Evolutionary conservation across 306 rosid genomes (phyloP).

Genomic region (Quercus glauca): DNA sequence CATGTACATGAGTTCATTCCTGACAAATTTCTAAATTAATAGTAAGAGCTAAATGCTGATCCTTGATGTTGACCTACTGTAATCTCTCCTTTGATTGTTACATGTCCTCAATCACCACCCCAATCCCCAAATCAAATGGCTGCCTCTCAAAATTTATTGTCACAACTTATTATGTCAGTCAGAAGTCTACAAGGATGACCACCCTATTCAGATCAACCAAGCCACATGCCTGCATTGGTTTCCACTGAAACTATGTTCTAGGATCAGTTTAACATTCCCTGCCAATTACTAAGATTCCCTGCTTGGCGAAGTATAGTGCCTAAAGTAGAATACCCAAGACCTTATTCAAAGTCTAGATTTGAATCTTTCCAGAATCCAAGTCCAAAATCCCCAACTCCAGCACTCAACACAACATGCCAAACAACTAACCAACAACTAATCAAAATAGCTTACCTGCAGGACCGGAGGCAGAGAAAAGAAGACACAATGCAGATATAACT

Average conservation of each 20-base stretch:
- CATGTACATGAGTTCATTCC: neutral
- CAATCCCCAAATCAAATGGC: too few species aligned
- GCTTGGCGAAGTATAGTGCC: neutral
- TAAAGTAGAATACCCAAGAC: slow-evolving; percentile 4
- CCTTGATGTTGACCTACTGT: too few species aligned
- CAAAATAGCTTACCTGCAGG: slow-evolving; percentile 46
- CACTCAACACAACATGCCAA: neutral
- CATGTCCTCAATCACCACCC: too few species aligned
- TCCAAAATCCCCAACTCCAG: neutral
- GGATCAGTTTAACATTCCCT: neutral
- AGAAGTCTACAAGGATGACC: neutral
- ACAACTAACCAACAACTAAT: slow-evolving; percentile 6
- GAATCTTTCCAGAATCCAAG: neutral
- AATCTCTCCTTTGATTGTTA: too few species aligned
- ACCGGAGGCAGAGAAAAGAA: slow-evolving; percentile 39
- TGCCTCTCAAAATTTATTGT: neutral
- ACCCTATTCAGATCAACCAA: neutral
- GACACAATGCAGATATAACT: slow-evolving; percentile 70
- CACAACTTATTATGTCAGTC: neutral
- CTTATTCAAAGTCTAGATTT: neutral
- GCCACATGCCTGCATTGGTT: neutral
- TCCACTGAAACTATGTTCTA: neutral
- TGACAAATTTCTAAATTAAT: neutral
- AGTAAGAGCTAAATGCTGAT: too few species aligned
- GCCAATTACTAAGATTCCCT: neutral